Evolutionary conservation across 1,284 basidiomycete genomes (phyloP), one percentile per base, ranked within the genome.

Genomic region (Albatrellus sp.): DNA sequence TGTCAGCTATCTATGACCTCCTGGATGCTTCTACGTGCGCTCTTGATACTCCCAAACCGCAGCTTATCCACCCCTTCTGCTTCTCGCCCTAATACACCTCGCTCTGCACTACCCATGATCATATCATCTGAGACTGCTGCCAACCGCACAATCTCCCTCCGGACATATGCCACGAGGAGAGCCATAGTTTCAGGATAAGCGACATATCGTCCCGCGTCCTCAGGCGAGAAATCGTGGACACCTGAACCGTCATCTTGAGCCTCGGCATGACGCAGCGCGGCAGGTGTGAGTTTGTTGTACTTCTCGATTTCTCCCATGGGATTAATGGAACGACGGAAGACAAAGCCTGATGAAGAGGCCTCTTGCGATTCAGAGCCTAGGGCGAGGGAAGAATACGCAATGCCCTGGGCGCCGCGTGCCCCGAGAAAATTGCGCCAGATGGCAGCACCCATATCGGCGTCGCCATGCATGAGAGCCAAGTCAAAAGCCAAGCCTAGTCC

Each of bases 351-450:
- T 9, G 39, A 19, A 28, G 39, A 28, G 10, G 14, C 16, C 30
- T 17, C 20, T 11, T 6, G 44, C 20, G 45, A 49, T 20, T 46
- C 49, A 16, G 37, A 46, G 30, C 44, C 46, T n/a, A n/a, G n/a
- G 5, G 56, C 55, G 10, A 5, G 10, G n/a, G 58, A 53, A 11
- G 68, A 66, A 47, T 73, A 71, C 2, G 66, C 64, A 42, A 86
- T 80, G 2, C 79, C 80, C 44, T 68, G 67, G 10, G 83, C 81
- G 0, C 86, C 85, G 19, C 84, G 68, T 14, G 75, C 84, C 8
- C 85, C 85, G 33, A 97, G 83, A 37, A 97, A 60, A 61, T 98
- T 98, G 29, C 94, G 72, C 94, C 94, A 98, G 1, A 94, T 65
- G 4, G 89, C 89, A 20, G 71, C 82, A 0, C 91, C 91, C 58